Base-by-base conservation (phyloP, 2,329 filamentous ascomycete genomes). In the Aureobasidium sp. region DNA sequence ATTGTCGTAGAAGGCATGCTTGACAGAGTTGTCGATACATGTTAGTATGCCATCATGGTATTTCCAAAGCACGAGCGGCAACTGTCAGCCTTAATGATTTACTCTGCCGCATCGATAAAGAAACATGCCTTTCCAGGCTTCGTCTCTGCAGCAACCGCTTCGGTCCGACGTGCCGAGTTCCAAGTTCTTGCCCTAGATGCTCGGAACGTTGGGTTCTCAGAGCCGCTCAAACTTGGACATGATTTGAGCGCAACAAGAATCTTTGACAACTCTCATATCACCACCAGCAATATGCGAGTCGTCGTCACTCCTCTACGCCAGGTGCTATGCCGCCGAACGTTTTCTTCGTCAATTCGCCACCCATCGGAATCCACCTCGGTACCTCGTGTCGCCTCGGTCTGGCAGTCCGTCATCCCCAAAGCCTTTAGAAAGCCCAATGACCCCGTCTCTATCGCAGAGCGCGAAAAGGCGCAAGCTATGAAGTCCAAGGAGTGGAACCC, bases 401-500 rank as follows among this genome's bases (percentile, higher is more conserved):
- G 77, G 77, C 67, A 71, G 20, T 75, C 74, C 13, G 66, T 78
- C 23, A 69, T 78, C 8, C 77, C 77, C 27, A 74, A 74, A 48
- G 70, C 75, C 42, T 68, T 78, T 48, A 72, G 77, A 51, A 67
- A 67, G 59, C 58, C 71, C 23, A 56, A 65, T 18, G 66, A 69
- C 40, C 67, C 67, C 36, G 65, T 64, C 43, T 69, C 70, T 40
- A 67, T 68, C 9, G 70, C 69, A 8, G 68, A 70, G n/a, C 66
- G 69, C 11, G 59, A 69, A 25, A 66, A 60, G 16, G 53, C 36
- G 23, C 64, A 65, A 51, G 64, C 65, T 51, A 33, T 66, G 36
- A 71, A 69, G 36, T 71, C 74, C 4, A 74, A 77, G 69, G 77
- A 76, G n/a, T 81, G 80, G 78, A 83, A 84, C 25, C 85, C 94